Base-by-base conservation (phyloP, 1,284 basidiomycete genomes). In the Apiotrichum porosum region DNA sequence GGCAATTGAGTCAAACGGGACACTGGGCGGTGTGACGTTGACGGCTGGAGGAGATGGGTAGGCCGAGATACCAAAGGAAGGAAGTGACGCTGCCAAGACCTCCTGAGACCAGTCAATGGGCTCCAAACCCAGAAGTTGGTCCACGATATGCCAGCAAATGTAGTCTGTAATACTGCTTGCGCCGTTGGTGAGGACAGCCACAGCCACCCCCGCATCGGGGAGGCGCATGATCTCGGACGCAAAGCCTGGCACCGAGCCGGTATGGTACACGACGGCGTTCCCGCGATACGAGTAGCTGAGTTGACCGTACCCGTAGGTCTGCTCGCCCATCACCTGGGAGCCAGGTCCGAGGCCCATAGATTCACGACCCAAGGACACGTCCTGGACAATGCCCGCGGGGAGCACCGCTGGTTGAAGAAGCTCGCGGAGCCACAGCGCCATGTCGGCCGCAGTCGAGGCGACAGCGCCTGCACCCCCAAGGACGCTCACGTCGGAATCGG, bases 371-470 rank as follows among this genome's bases (percentile, higher is more conserved):
- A n/a, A n/a, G n/a, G n/a, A n/a, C n/a, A n/a, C n/a, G n/a, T n/a
- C n/a, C n/a, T n/a, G n/a, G n/a, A 37, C 30, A 9, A 43, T 15
- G 4, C 35, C 31, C 17, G 21, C 17, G 1, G 35, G 38, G 5
- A 24, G 10, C 14, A 61, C 35, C 3, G 37, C 45, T 23, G 56
- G 58, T 32, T 52, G 26, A 4, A 69, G 51, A 1, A 66, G 53
- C 39, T 63, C 59, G 36, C 61, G 49, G 1, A 67, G 41, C 66
- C 65, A 64, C 26, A 33, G 51, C 1, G 52, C 63, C 52, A 63
- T 48, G 37, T 67, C 65, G 2, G 39, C 49, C 1, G 57, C 57
- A 8, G 47, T 56, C 9, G 51, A 46, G 22, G 62, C 54, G 0
- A 66, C 42, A 3, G 62, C 63, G 3, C 63, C 61, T 3, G 58